A percentile compares a stretch with the other conserved stretches of the same genome.
phyloP scores from a whole-genome alignment of 1,284 basidiomycete species.

The Malassezia equina region DNA sequence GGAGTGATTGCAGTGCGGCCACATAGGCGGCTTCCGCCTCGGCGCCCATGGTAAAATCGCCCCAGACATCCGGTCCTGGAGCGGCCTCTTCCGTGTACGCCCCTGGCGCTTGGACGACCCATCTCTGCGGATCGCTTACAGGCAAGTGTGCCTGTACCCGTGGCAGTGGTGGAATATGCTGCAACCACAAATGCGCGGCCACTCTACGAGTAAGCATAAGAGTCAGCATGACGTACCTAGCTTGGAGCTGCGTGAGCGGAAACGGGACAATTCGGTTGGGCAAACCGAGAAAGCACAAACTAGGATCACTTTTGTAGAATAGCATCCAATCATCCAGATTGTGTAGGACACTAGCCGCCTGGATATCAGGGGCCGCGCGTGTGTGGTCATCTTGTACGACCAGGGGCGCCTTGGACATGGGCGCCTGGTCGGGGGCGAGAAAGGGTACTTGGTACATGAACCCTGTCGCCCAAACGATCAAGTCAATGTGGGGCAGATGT shows the following conservation, averaged over 20 bases:
- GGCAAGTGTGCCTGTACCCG: conserved; percentile 20
- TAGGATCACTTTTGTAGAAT: conserved; percentile 29
- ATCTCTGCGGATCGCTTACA: conserved; percentile 19
- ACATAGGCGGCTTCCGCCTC: conserved; percentile 20
- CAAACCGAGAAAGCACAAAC: conserved; percentile 29
- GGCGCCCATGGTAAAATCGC: conserved; percentile 5
- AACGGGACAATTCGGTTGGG: conserved; percentile 42
- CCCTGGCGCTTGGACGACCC: conserved; percentile 10
- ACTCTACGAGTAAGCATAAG: not conserved
- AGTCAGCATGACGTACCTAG: conserved; percentile 19
- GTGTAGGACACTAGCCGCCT: conserved; percentile 13
- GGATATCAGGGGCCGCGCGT: not conserved
- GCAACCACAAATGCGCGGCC: conserved; percentile 18
- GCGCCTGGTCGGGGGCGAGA: conserved; percentile 18
- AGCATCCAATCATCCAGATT: conserved; percentile 43
- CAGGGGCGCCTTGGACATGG: conserved; percentile 21
- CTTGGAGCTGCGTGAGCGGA: conserved; percentile 34
- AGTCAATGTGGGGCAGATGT: conserved; percentile 23
- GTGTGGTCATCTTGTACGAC: conserved; percentile 6
- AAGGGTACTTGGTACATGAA: conserved; percentile 33
- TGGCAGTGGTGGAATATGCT: conserved; percentile 15
- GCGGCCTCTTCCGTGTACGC: not conserved
- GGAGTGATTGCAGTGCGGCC: conserved; percentile 20
- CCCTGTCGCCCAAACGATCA: conserved; percentile 45
- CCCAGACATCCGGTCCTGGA: not conserved